Conservation (phyloP, 768 basidiomycete genomes). For the Leccinellum albellum region DNA sequence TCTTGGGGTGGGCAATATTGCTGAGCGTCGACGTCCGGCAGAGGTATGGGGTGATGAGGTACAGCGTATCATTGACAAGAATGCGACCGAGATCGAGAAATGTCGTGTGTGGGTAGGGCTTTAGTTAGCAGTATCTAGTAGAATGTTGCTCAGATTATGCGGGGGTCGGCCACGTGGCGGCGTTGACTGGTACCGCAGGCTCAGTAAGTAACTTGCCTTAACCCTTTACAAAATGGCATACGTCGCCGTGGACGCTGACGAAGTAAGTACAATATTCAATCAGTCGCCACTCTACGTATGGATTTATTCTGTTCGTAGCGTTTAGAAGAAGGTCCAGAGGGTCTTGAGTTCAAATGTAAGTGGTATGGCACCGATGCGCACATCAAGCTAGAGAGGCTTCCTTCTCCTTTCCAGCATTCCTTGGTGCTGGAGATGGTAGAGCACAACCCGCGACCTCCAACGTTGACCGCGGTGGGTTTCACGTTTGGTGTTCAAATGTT, state of each 20-base stretch:
- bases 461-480: constrained; percentile 46
- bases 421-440: constrained; percentile 34
- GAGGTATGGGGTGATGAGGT: constrained; percentile 73
- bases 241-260: constrained; percentile 68
- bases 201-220: background rate
- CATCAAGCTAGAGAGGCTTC: background rate
- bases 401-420: constrained; percentile 44
- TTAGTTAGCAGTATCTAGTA: too few relatives aligned
- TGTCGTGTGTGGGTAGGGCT: constrained; percentile 50
- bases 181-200: too few relatives aligned
- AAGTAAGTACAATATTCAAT: constrained; percentile 40
- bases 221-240: constrained; percentile 51
- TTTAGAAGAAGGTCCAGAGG: constrained; percentile 64
- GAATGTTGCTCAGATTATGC: too few relatives aligned
- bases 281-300: background rate
- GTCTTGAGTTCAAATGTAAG: constrained; percentile 71
- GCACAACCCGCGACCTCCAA: constrained; percentile 33
- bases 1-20: constrained; percentile 16
- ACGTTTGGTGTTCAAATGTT: background rate
- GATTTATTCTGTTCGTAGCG: constrained; percentile 32
- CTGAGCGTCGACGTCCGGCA: constrained; percentile 33
- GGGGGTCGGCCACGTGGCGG: constrained; percentile 4
- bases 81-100: constrained; percentile 56
- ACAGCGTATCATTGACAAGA: constrained; percentile 51
- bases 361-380: background rate